Base-by-base conservation (phyloP, 768 basidiomycete genomes). In the Cystofilobasidium ferigula region DNA sequence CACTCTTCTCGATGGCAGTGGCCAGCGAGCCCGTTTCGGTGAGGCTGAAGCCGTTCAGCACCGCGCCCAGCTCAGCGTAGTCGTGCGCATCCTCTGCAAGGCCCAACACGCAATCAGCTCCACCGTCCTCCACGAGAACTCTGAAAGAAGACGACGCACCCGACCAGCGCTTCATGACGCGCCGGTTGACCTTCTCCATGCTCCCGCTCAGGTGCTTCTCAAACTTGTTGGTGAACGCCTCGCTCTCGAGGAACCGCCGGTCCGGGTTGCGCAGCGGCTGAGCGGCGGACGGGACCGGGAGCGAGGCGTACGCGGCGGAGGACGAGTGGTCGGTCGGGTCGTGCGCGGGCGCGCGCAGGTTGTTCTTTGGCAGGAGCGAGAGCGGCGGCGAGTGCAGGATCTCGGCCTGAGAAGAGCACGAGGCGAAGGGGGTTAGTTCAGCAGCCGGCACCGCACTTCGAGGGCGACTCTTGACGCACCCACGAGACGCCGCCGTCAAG, bases 401-500 rank as follows among this genome's bases (percentile, higher is more conserved):
- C 77, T 99, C 95, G 36, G 84, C 83, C 92, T 94, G 72, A 24
- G n/a, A 56, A 10, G 12, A 30, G 10, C 2, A 22, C 18, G 6
- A 38, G 58, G 5, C 48, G 47, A 24, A 20, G 30, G 57, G 36
- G 14, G 30, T 6, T 20, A 14, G 42, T n/a, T 67, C 24, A 40
- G 38, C 58, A 47, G n/a, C n/a, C n/a, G n/a, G n/a, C n/a, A n/a
- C n/a, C n/a, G n/a, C n/a, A n/a, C n/a, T n/a, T n/a, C n/a, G n/a
- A n/a, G n/a, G n/a, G n/a, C n/a, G n/a, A n/a, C 14, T 43, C 16
- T 14, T 54, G 61, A 72, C 74, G 63, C 48, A 76, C 76, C 95
- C 95, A 99, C 53, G 92, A 93, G 28, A 94, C 89, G 63, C 94
- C 89, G 34, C 90, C 89, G 71, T 95, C 90, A 43, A 99, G 79